Evolutionary conservation across 2,329 filamentous ascomycete species (phyloP).

Genomic region (Emergomyces orientalis): DNA sequence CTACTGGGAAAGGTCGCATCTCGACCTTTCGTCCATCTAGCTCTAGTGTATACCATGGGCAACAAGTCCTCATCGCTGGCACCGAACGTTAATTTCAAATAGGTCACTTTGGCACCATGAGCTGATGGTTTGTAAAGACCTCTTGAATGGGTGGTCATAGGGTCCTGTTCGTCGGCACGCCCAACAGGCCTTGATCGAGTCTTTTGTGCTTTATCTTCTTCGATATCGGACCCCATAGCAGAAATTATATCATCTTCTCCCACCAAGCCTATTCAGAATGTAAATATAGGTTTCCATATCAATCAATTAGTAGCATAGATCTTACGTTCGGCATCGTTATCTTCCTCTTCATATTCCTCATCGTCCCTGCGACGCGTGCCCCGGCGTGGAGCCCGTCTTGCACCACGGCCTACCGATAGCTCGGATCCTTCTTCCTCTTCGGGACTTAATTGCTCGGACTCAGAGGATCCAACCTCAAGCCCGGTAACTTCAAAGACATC

Average conservation of each 20-base stretch:
- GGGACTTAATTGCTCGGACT: slow-evolving; percentile 14
- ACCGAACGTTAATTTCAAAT: slow-evolving; percentile 44
- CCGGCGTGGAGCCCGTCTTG: neutral
- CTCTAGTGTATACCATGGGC: slow-evolving; percentile 39
- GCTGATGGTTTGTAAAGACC: slow-evolving; percentile 30
- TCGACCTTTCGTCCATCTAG: slow-evolving; percentile 39
- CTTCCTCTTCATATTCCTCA: slow-evolving; percentile 17
- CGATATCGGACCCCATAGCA: slow-evolving; percentile 4
- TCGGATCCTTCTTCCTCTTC: slow-evolving; percentile 17
- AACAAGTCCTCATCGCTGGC: slow-evolving; percentile 42
- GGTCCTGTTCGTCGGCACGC: slow-evolving; percentile 16
- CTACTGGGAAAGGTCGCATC: slow-evolving; percentile 46
- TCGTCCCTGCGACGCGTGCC: neutral
- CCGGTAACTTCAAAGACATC: slow-evolving; percentile 30
- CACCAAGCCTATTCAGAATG: neutral
- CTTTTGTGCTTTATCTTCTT: neutral
- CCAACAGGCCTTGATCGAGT: slow-evolving; percentile 9
- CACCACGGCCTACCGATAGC: slow-evolving; percentile 15
- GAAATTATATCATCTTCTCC: slow-evolving; percentile 4
- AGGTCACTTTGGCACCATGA: slow-evolving; percentile 35
- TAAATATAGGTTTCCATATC: neutral
- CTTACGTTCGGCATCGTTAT: slow-evolving; percentile 14
- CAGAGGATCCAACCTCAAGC: slow-evolving; percentile 18
- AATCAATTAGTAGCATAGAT: neutral
- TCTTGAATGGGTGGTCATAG: slow-evolving; percentile 28